Evolutionary conservation across 441 rosid genomes (phyloP).

Genomic region (Hypseocharis bilobata): DNA sequence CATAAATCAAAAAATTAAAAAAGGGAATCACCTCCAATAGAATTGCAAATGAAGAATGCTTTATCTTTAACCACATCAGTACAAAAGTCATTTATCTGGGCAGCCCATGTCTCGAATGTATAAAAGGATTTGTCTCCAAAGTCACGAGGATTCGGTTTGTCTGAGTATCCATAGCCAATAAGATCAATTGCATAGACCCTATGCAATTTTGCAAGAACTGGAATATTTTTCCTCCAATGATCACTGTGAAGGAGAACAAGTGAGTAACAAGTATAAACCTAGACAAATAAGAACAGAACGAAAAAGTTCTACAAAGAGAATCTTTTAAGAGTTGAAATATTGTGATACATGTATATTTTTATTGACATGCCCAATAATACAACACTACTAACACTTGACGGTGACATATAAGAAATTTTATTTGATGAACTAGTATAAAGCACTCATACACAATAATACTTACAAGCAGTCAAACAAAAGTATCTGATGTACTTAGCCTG

Average conservation of each 20-base stretch:
- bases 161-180: constrained; percentile 83
- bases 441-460: neutral
- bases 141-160: constrained; percentile 68
- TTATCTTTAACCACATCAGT: constrained; percentile 56
- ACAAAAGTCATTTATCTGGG: constrained; percentile 69
- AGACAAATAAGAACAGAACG: constrained; percentile 1
- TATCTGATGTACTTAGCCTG: neutral
- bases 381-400: neutral
- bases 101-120: constrained; percentile 78
- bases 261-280: constrained; percentile 6
- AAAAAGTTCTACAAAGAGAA: constrained; percentile 8
- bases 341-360: neutral
- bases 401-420: neutral
- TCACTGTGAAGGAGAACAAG: constrained; percentile 37
- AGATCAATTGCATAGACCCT: constrained; percentile 75
- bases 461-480: neutral
- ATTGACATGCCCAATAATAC: neutral
- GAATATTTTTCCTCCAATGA: constrained; percentile 83
- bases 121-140: constrained; percentile 53
- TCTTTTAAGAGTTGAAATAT: neutral
- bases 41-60: constrained; percentile 80
- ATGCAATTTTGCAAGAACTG: constrained; percentile 62
- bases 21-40: constrained; percentile 67
- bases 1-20: neutral
- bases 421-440: neutral